These are phyloP conservation scores for Trypanosoma caninum DNA, from an alignment of 208 protist genomes.

Conservation along the genomic window DNA sequence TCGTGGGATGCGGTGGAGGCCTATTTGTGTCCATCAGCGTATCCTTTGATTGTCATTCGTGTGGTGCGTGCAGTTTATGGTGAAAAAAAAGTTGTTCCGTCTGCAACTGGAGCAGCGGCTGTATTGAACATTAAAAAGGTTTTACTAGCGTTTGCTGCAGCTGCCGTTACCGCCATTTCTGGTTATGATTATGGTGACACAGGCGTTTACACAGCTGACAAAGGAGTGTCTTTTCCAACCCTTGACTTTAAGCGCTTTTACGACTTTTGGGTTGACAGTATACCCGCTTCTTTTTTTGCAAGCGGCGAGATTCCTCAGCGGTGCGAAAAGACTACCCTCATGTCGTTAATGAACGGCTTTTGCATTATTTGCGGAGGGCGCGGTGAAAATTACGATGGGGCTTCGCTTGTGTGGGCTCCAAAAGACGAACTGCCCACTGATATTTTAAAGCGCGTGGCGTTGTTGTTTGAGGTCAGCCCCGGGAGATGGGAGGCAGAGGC, in stretches of 20 bases:
- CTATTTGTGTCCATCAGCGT: constrained; percentile 52
- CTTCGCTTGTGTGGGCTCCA: constrained; percentile 42
- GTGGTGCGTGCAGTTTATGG: constrained; percentile 50
- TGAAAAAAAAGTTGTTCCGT: neutral
- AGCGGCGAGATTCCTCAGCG: constrained; percentile 18
- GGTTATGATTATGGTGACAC: neutral
- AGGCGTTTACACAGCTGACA: neutral
- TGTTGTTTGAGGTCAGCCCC: constrained; percentile 52
- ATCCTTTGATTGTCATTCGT: constrained; percentile 48
- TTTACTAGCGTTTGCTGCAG: constrained; percentile 38
- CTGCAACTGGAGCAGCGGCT: neutral
- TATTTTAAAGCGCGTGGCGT: constrained; percentile 30
- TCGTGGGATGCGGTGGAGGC: constrained; percentile 30
- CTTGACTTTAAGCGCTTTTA: constrained; percentile 41
- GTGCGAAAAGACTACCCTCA: constrained; percentile 7
- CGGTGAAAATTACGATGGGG: constrained; percentile 16
- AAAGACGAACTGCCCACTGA: constrained; percentile 34
- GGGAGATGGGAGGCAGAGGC: constrained; percentile 39
- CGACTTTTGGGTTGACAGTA: constrained; percentile 26
- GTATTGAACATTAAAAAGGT: constrained; percentile 32
- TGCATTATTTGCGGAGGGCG: constrained; percentile 21
- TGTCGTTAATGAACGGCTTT: constrained; percentile 36
- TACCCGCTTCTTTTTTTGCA: constrained; percentile 34
- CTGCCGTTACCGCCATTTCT: constrained; percentile 22
- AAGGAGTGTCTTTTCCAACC: constrained; percentile 4